Evolutionary conservation across 352 stramenopile species (phyloP).

Genomic region (Stephanocyclus meneghinianus): DNA sequence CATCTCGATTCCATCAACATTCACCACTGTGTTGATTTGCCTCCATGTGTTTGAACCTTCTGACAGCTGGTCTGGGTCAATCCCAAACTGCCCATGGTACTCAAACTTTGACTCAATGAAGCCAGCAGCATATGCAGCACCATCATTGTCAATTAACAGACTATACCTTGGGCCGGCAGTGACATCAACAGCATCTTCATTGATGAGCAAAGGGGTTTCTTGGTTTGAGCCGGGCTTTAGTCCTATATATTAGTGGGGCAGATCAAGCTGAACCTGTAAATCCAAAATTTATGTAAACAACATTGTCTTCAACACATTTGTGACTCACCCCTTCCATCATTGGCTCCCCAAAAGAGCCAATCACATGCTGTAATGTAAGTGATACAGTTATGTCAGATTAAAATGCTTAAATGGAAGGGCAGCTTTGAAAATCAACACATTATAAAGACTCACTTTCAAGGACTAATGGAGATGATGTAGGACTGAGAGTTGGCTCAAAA

Average conservation of each 20-base stretch:
- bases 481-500: neutral
- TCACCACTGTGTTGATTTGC: constrained; percentile 25
- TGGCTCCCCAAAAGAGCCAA: constrained; percentile 12
- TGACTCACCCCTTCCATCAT: constrained; percentile 11
- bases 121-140: constrained; percentile 12
- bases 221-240: constrained; percentile 2
- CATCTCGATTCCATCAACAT: constrained; percentile 12
- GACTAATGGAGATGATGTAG: neutral
- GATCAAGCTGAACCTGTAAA: neutral
- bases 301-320: neutral
- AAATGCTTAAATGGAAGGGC: neutral
- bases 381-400: neutral
- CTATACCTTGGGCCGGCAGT: constrained; percentile 40
- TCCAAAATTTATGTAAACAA: neutral
- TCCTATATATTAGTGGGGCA: neutral
- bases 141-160: constrained; percentile 25
- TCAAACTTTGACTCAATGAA: constrained; percentile 26
- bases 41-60: constrained; percentile 24
- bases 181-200: constrained; percentile 22
- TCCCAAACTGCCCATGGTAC: constrained; percentile 41
- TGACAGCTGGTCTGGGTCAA: constrained; percentile 14
- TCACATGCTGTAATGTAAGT: neutral
- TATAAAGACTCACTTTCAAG: neutral
- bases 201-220: constrained; percentile 15
- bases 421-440: neutral